Conservation (phyloP, 768 basidiomycete genomes). For the Psilocybe sp. region DNA sequence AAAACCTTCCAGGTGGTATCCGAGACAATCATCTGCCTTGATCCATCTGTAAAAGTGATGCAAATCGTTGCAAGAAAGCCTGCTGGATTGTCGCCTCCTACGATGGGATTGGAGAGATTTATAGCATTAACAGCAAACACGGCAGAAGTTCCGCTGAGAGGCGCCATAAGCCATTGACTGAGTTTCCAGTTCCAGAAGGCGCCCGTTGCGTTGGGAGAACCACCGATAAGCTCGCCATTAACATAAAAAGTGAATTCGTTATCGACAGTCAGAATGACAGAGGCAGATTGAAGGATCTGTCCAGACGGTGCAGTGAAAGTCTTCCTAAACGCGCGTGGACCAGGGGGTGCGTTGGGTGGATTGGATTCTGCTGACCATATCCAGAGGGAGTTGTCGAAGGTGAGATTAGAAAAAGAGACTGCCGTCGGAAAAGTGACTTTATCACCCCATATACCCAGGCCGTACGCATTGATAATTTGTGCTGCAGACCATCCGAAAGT, state of each 20-base stretch:
- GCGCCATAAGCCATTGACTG: slow-evolving; percentile 17
- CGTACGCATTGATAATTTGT: slow-evolving; percentile 17
- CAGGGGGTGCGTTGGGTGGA: slow-evolving; percentile 16
- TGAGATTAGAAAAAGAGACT: slow-evolving; percentile 8
- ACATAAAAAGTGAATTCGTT: slow-evolving; percentile 25
- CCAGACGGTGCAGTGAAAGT: slow-evolving; percentile 18
- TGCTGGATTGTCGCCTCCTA: slow-evolving; percentile 17
- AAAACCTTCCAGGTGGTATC: slow-evolving; percentile 23
- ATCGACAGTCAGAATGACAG: slow-evolving; percentile 24
- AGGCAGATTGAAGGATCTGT: slow-evolving; percentile 17
- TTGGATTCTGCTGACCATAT: slow-evolving; percentile 23
- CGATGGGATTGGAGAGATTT: slow-evolving; percentile 16
- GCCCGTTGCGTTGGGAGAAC: slow-evolving; percentile 16
- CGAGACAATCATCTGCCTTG: slow-evolving; percentile 11
- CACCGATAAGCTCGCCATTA: slow-evolving; percentile 16
- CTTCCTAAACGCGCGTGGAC: slow-evolving; percentile 26
- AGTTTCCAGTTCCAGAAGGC: slow-evolving; percentile 22
- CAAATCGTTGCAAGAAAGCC: slow-evolving; percentile 20
- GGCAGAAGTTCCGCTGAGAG: slow-evolving; percentile 13
- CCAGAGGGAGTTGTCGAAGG: slow-evolving; percentile 21
- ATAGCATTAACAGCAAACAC: slow-evolving; percentile 20
- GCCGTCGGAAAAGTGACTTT: slow-evolving; percentile 17
- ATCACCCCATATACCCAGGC: slow-evolving; percentile 23
- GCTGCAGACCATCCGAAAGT: slow-evolving; percentile 22
- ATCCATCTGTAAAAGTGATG: slow-evolving; percentile 21